Evolutionary conservation across 1,284 basidiomycete genomes (phyloP).

Genomic region (Phylloporus sp.): DNA sequence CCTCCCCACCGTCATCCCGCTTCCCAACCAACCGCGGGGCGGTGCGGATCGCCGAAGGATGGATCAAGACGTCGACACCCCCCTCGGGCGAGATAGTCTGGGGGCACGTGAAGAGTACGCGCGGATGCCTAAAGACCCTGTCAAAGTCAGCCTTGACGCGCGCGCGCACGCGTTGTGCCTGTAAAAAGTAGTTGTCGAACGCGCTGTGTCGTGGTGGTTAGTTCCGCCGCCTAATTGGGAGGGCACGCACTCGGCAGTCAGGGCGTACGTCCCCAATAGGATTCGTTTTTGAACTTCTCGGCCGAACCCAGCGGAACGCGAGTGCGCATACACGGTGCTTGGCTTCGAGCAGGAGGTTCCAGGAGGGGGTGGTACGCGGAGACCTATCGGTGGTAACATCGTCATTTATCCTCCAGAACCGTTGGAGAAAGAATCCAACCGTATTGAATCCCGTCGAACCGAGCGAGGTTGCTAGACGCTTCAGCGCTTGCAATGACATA

Average conservation of each 20-base stretch:
- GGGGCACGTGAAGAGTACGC: slow-evolving; percentile 47
- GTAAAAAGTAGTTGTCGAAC: slow-evolving; percentile 96
- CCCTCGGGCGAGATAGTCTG: slow-evolving; percentile 18
- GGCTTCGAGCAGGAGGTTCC: slow-evolving; percentile 50
- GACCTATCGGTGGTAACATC: slow-evolving; percentile 42
- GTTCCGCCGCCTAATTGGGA: background rate
- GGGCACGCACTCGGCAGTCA: slow-evolving; percentile 82
- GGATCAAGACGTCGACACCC: slow-evolving; percentile 82
- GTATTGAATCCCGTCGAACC: slow-evolving; percentile 87
- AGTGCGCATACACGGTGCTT: slow-evolving; percentile 57
- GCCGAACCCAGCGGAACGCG: slow-evolving; percentile 76
- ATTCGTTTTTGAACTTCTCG: slow-evolving; percentile 87
- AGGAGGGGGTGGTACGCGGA: slow-evolving; percentile 48
- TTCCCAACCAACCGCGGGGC: slow-evolving; percentile 79
- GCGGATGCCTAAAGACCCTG: slow-evolving; percentile 62
- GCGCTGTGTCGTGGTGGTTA: slow-evolving; percentile 57
- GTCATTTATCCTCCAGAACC: background rate
- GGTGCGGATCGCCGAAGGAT: slow-evolving; percentile 82
- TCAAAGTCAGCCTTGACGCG: slow-evolving; percentile 79
- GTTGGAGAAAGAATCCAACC: slow-evolving; percentile 43
- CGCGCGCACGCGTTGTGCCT: slow-evolving; percentile 83
- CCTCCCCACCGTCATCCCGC: slow-evolving; percentile 5
- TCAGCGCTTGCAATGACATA: slow-evolving; percentile 96
- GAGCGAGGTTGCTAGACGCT: slow-evolving; percentile 90
- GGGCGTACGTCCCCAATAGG: slow-evolving; percentile 90